Base-by-base conservation (phyloP, 129 eudicot species). In the Erigeron canadensis region DNA sequence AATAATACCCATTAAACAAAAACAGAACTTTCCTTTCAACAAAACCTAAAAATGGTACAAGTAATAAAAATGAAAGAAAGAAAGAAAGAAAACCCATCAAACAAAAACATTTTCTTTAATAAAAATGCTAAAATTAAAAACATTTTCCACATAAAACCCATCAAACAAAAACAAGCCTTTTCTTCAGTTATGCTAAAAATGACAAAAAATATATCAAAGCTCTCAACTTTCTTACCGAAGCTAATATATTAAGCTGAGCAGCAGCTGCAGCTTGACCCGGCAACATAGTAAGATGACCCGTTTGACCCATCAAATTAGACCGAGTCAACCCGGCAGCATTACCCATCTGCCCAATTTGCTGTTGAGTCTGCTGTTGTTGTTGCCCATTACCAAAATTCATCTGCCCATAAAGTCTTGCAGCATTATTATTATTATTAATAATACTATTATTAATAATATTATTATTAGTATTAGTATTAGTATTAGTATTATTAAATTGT, bases 191-290 rank as follows among this genome's bases (percentile, higher is more conserved):
- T 4, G 61, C 15, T 59, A 58, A 47, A 39, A 59, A 7, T 15
- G 43, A 21, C 4, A 70, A 44, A 46, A 45, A 0, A 45, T 13
- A 48, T 10, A 58, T 21, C 10, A 1, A 12, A 59, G 5, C 12
- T 23, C 42, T 2, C 2, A 23, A 73, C 51, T 89, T 51, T 51
- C 5, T 5, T 53, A 53, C 58, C 58, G 58, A 53, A 6, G 91
- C 75, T 80, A 89, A 76, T 46, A 92, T 67, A 81, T 88, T 91
- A 54, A 82, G 87, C 82, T 84, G 96, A 7, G 91, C 82, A 63
- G 85, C 80, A 0, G 89, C 85, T 17, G 85, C 86, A 59, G 96
- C 91, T 80, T 91, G 97, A 56, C 83, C 81, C 47, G 96, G 85
- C 64, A 91, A 71, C 89, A 87, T 85, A 1, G 86, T 80, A 48